phyloP scores from a whole-genome alignment of 2,329 filamentous ascomycete genomes.

The Colletotrichum lindemuthianum region DNA sequence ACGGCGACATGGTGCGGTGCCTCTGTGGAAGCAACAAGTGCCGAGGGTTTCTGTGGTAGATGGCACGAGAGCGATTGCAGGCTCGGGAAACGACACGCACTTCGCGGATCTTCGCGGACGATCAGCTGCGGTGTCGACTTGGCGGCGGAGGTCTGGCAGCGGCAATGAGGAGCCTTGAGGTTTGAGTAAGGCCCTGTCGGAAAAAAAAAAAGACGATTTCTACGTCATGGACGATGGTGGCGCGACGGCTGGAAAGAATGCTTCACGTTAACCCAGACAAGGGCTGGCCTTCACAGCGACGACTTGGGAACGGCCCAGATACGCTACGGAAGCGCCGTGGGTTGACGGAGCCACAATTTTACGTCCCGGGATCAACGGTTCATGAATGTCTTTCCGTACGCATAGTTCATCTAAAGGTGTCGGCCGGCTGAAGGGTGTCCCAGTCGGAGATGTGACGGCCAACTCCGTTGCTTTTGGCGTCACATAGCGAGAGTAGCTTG shows the following conservation, averaged over 20 bases:
- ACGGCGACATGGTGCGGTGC: conserved; percentile 65
- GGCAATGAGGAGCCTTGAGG: not conserved
- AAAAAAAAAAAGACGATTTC: not conserved
- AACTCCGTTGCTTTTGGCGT: not conserved
- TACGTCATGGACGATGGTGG: conserved; percentile 14
- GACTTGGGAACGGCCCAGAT: not conserved
- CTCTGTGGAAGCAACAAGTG: conserved; percentile 74
- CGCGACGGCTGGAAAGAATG: not conserved
- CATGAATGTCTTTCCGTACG: not conserved
- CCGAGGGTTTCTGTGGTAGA: conserved; percentile 74
- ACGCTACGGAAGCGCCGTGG: conserved; percentile 18
- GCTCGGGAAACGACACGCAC: not conserved
- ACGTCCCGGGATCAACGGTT: conserved; percentile 6
- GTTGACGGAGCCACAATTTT: conserved; percentile 8
- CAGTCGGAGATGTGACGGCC: not conserved
- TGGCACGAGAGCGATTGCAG: not conserved
- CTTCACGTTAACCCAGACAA: not conserved
- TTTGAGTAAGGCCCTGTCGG: not conserved
- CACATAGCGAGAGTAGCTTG: not conserved
- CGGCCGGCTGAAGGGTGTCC: conserved; percentile 11
- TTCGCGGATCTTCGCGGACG: not conserved
- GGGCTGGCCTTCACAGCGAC: not conserved
- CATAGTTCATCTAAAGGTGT: conserved; percentile 25
- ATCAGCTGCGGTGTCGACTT: not conserved
- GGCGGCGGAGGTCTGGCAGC: not conserved